phyloP scores from a whole-genome alignment of 345 rosid genomes.

The Eucalyptus curtisii region DNA sequence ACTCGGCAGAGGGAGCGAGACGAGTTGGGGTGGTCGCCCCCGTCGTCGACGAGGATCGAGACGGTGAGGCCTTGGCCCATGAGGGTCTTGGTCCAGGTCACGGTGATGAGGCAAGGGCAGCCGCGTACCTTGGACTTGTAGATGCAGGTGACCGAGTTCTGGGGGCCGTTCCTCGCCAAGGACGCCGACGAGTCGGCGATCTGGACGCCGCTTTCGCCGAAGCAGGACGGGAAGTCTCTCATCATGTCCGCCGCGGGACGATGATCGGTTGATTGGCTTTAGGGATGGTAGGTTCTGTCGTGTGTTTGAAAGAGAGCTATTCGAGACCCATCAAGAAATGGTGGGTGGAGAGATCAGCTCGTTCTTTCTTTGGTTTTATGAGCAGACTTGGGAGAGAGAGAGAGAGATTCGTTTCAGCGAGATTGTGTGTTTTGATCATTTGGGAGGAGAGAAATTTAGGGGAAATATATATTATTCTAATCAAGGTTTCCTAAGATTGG shows the following conservation, averaged over 20 bases:
- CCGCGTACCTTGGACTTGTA: conserved; percentile 59
- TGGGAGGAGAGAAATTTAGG: background rate
- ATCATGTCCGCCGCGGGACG: conserved; percentile 7
- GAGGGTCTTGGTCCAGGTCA: conserved; percentile 77
- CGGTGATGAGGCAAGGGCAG: conserved; percentile 50
- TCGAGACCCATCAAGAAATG: background rate
- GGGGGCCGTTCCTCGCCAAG: conserved; percentile 41
- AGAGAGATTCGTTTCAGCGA: background rate
- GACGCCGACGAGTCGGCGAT: conserved; percentile 80
- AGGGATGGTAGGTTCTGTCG: background rate
- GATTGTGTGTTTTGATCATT: background rate
- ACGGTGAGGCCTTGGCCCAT: conserved; percentile 81
- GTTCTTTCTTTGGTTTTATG: background rate
- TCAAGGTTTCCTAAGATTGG: background rate
- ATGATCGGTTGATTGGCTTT: background rate
- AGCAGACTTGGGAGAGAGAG: background rate
- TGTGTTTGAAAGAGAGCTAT: background rate
- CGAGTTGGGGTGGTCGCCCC: conserved; percentile 1
- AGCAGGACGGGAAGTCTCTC: conserved; percentile 98
- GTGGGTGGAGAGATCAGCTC: background rate
- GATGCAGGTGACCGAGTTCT: conserved; percentile 66
- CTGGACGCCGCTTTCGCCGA: conserved; percentile 94
- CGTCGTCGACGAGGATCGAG: conserved; percentile 35
- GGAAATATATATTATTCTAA: background rate
- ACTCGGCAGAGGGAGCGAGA: conserved; percentile 58